Evolutionary conservation across 2,329 filamentous ascomycete species (phyloP), one percentile per base, ranked within the genome.

Genomic region (Paecilomyces variotii): DNA sequence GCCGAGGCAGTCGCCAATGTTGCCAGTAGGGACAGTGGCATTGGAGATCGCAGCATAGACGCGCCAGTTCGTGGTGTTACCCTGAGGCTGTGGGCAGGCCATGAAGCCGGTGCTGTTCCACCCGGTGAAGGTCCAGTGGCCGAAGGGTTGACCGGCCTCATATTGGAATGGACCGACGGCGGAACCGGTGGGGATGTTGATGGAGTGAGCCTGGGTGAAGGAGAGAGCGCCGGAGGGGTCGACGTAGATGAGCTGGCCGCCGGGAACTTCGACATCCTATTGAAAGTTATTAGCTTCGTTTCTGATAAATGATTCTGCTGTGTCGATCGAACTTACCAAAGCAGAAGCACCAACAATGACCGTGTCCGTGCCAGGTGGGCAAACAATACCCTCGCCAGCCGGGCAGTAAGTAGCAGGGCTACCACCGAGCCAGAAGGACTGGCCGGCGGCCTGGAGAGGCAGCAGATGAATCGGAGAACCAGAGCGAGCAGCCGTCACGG

Each of bases 161-260:
- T 72, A 75, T 19, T 57, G 67, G 72, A 86, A 86, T 27, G 81
- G 79, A 1, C 78, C 79, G 14, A 73, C 56, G 39, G 78, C 69
- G 6, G 83, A 79, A 9, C 83, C 84, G 0, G 70, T 61, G 0
- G 84, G 84, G 4, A 80, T 79, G 58, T 66, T 72, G 2, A 70
- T 72, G 0, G 82, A 85, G 72, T 87, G 84, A 0, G 84, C 77
- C 24, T 66, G 61, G 0, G 84, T 83, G 73, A 82, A 88, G 57
- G 77, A 75, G 58, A 88, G 69, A 9, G 78, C 74, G 4, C 85
- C 86, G 27, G 77, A 70, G 2, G 79, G 74, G 2, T 72, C 75
- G 58, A 88, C 77, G 69, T 84, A 88, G 64, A 87, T 77, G 59
- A 78, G 72, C 65, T 89, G 85, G 27, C 86, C 86, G 28, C 85